phyloP scores from a whole-genome alignment of 2,329 filamentous ascomycete genomes.

The Alternaria sp. region DNA sequence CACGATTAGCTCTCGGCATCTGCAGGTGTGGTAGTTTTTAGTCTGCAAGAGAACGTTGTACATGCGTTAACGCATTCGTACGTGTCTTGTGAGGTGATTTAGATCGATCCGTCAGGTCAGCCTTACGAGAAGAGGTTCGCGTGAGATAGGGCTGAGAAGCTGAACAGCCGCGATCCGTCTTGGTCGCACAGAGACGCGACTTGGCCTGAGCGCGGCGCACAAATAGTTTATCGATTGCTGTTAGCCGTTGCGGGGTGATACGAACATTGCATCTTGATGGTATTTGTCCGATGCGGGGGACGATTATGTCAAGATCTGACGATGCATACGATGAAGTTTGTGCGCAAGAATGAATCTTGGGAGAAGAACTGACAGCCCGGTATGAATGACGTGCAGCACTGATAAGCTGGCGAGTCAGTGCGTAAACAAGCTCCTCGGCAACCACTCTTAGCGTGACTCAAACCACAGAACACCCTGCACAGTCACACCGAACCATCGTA shows the following conservation, averaged over 20 bases:
- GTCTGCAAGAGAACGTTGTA: background rate
- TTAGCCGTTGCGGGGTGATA: background rate
- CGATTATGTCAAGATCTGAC: background rate
- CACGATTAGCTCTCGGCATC: background rate
- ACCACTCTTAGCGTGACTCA: background rate
- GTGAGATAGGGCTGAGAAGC: constrained; percentile 1
- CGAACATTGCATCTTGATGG: background rate
- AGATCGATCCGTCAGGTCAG: background rate
- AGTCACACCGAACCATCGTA: background rate
- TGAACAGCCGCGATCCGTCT: constrained; percentile 5
- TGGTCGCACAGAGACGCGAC: background rate
- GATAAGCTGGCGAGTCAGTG: background rate
- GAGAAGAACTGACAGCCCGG: background rate
- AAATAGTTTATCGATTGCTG: constrained; percentile 9
- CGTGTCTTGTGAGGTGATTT: background rate
- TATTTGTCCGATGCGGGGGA: background rate
- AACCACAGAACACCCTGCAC: background rate
- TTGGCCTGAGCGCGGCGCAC: constrained; percentile 4
- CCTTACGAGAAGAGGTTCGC: background rate
- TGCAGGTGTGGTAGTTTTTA: background rate
- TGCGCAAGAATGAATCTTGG: background rate
- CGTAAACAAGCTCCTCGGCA: background rate
- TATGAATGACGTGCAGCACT: background rate
- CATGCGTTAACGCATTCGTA: background rate
- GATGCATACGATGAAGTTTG: background rate